phyloP scores from a whole-genome alignment of 352 stramenopile genomes.

The Pythium oligandrum region DNA sequence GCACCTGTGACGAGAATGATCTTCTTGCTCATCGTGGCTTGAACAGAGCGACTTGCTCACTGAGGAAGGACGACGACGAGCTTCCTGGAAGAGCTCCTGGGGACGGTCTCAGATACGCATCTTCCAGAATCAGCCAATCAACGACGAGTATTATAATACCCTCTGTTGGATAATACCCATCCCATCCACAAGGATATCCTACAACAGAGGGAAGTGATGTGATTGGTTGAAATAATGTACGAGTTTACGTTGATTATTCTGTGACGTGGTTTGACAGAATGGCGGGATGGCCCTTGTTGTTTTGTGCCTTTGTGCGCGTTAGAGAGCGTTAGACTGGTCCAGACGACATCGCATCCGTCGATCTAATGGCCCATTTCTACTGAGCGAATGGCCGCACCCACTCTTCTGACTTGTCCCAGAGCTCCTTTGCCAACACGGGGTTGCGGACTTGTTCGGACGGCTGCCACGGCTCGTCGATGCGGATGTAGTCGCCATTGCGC shows the following conservation, averaged over 20 bases:
- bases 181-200: neutral
- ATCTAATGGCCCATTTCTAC: too few species aligned
- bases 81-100: too few species aligned
- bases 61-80: too few species aligned
- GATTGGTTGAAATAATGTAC: neutral
- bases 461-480: neutral
- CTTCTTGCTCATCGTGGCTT: slow-evolving; percentile 7
- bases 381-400: neutral
- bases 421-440: neutral
- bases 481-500: slow-evolving; percentile 1
- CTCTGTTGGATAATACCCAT: neutral
- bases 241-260: neutral
- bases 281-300: too few species aligned
- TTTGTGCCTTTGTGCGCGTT: too few species aligned
- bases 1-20: slow-evolving; percentile 29
- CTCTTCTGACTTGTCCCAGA: neutral
- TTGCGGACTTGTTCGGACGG: neutral
- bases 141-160: too few species aligned
- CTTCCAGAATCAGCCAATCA: too few species aligned
- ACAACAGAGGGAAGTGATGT: neutral
- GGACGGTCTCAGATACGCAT: too few species aligned
- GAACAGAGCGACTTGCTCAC: neutral
- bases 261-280: neutral
- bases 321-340: too few species aligned
- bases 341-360: too few species aligned